Evolutionary conservation across 1,139 yeast species (phyloP).

Genomic region (Groenewaldozyma auringiensis): DNA sequence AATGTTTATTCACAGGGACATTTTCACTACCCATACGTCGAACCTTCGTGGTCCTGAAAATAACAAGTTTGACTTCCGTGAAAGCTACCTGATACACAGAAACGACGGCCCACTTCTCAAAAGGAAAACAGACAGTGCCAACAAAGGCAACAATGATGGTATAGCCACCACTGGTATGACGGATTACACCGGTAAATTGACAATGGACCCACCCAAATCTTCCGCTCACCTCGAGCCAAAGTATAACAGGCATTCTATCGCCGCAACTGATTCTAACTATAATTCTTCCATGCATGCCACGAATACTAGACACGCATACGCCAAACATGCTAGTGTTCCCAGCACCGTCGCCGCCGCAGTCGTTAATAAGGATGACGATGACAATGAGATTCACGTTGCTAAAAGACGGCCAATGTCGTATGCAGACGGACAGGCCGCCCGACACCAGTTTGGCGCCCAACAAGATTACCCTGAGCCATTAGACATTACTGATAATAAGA

Average conservation of each 20-base stretch:
- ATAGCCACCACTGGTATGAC: too few relatives aligned
- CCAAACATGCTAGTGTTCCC: too few relatives aligned
- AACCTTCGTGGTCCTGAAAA: constrained; percentile 16
- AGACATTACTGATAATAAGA: not conserved
- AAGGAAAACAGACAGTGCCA: too few relatives aligned
- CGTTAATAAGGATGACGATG: not conserved
- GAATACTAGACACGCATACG: too few relatives aligned
- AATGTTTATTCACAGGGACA: constrained; percentile 27
- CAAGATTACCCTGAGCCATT: not conserved
- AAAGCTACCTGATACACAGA: constrained; percentile 22
- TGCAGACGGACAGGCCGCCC: not conserved
- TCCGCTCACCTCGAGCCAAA: not conserved
- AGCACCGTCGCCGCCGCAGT: not conserved
- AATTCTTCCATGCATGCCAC: too few relatives aligned
- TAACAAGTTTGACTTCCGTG: constrained; percentile 15
- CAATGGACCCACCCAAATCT: not conserved
- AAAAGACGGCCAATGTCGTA: not conserved
- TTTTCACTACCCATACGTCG: constrained; percentile 23
- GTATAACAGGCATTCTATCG: not conserved
- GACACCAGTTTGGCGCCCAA: not conserved
- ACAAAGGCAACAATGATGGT: too few relatives aligned
- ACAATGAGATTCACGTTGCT: not conserved
- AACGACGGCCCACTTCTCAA: constrained; percentile 11
- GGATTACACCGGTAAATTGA: not conserved
- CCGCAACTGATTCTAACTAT: not conserved